Percentiles rank a stretch among this genome's conserved stretches.
Conservation (phyloP, 2,329 filamentous ascomycete genomes). For the Cladophialophora carrionii region DNA sequence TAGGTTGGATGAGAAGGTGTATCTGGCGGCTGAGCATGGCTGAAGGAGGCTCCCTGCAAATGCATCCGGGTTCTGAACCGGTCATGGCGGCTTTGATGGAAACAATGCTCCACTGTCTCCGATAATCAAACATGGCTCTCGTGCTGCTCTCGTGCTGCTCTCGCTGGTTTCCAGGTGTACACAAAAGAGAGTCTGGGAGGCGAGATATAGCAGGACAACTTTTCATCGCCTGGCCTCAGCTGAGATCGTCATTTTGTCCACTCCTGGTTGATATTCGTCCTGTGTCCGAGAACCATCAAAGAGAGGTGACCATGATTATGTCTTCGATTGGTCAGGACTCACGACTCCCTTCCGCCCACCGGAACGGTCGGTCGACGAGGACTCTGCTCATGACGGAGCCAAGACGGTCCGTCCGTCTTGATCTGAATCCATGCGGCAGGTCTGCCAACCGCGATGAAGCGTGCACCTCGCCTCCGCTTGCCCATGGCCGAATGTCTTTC, state of each 20-base stretch:
- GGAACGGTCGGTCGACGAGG: background rate
- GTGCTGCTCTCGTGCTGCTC: background rate
- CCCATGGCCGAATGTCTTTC: background rate
- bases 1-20: background rate
- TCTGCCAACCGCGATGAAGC: background rate
- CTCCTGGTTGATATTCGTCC: background rate
- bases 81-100: background rate
- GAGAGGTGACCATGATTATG: background rate
- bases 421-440: background rate
- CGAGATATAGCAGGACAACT: background rate
- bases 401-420: slow-evolving; percentile 1
- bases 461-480: background rate
- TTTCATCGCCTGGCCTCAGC: background rate
- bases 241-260: background rate
- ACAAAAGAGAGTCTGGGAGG: background rate
- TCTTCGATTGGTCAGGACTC: background rate
- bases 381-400: background rate
- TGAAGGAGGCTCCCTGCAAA: background rate
- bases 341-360: background rate
- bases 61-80: background rate
- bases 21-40: background rate
- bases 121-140: background rate
- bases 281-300: background rate
- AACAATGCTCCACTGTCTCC: background rate
- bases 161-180: background rate